Evolutionary conservation across 192 early-diverging fungal species (phyloP).

Genomic region (Coemansia reversa): DNA sequence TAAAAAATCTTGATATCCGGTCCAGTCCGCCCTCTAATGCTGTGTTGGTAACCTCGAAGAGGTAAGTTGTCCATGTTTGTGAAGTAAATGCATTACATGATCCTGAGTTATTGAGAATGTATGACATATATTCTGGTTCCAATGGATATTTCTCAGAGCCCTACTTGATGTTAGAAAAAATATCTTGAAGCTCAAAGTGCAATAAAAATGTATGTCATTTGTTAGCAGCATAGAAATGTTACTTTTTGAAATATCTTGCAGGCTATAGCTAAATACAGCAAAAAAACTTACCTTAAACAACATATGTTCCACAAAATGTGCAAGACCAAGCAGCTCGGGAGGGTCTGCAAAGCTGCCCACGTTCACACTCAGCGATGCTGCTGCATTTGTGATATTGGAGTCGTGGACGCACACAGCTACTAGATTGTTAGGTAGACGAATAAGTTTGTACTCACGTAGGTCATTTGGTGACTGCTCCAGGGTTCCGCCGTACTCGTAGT

Average conservation of each 20-base stretch:
- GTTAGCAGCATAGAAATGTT: neutral
- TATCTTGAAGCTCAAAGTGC: neutral
- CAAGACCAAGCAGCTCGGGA: constrained; percentile 60
- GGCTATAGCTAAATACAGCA: neutral
- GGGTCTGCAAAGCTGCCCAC: constrained; percentile 63
- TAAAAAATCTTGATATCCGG: constrained; percentile 81
- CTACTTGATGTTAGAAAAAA: constrained; percentile 9
- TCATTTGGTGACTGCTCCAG: constrained; percentile 59
- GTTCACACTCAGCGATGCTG: constrained; percentile 60
- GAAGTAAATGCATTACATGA: constrained; percentile 30
- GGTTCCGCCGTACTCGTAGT: constrained; percentile 14
- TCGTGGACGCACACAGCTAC: constrained; percentile 60
- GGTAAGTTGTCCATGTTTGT: constrained; percentile 15
- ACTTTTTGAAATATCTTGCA: neutral
- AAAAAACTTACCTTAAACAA: constrained; percentile 54
- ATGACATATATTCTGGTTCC: constrained; percentile 62
- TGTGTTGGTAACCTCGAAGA: constrained; percentile 25
- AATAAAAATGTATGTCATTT: neutral
- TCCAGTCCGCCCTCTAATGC: constrained; percentile 61
- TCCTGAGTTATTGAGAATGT: constrained; percentile 28
- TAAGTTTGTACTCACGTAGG: constrained; percentile 57
- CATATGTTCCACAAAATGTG: constrained; percentile 72
- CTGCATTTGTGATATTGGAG: constrained; percentile 52
- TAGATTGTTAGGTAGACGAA: constrained; percentile 60
- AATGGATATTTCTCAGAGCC: constrained; percentile 68